Percentiles rank a stretch among this genome's conserved stretches.
Evolutionary conservation across 2,329 filamentous ascomycete species (phyloP).

Genomic region (Curvularia verruculosa): DNA sequence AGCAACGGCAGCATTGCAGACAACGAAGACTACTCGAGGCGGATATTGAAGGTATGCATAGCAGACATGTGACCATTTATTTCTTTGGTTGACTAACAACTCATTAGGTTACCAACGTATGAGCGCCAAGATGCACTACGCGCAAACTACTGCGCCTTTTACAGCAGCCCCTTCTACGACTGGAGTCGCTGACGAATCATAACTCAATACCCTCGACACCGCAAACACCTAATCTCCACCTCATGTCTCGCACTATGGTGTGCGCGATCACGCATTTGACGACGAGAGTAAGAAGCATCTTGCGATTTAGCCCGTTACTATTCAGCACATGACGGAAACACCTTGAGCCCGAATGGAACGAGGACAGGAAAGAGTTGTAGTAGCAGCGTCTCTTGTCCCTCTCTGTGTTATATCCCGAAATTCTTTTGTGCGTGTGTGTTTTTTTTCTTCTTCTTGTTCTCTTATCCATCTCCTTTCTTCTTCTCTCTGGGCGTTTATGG

Average conservation of each 20-base stretch:
- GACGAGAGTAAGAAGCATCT: slow-evolving; percentile 39
- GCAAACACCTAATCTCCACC: slow-evolving; percentile 26
- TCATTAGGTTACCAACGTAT: slow-evolving; percentile 47
- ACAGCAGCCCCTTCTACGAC: slow-evolving; percentile 11
- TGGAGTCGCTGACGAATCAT: slow-evolving; percentile 17
- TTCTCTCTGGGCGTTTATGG: slow-evolving; percentile 14
- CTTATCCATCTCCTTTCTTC: no score
- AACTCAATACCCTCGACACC: slow-evolving; percentile 17
- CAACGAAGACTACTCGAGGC: slow-evolving; percentile 94
- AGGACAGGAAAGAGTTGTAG: slow-evolving; percentile 13
- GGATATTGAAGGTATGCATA: slow-evolving; percentile 81
- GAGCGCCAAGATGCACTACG: slow-evolving; percentile 19
- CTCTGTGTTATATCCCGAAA: slow-evolving; percentile 16
- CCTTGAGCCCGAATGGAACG: slow-evolving; percentile 15
- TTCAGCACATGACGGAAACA: slow-evolving; percentile 20
- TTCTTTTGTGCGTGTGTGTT: background rate
- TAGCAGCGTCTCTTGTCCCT: slow-evolving; percentile 4
- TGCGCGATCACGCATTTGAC: slow-evolving; percentile 41
- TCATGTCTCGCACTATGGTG: slow-evolving; percentile 32
- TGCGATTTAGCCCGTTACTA: slow-evolving; percentile 33
- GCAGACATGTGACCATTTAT: background rate
- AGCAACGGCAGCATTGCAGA: slow-evolving; percentile 97
- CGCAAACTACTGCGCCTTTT: slow-evolving; percentile 10
- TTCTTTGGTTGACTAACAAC: slow-evolving; percentile 18
- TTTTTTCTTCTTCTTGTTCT: slow-evolving; percentile 8